phyloP scores from a whole-genome alignment of 2,329 filamentous ascomycete genomes.

The Colletotrichum scovillei region DNA sequence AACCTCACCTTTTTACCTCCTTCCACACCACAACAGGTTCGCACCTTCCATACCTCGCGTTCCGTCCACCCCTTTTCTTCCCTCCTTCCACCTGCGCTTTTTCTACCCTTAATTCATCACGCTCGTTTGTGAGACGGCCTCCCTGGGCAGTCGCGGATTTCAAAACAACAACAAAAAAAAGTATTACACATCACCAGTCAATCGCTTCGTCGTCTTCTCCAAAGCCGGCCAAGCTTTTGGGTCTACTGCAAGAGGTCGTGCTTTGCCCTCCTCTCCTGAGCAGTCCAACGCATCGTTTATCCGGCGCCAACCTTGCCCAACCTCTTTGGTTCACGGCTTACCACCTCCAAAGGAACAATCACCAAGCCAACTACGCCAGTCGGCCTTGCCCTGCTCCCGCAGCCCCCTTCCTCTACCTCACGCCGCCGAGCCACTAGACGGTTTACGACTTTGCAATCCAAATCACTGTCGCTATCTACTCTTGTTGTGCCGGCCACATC shows the following conservation, averaged over 20 bases:
- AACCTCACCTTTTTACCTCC: background rate
- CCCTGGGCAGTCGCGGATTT: constrained; percentile 21
- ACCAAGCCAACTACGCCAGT: constrained; percentile 20
- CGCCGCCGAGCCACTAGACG: constrained; percentile 2
- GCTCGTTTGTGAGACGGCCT: constrained; percentile 27
- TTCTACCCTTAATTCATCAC: constrained; percentile 28
- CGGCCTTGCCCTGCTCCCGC: background rate
- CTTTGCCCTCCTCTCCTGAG: background rate
- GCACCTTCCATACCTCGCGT: constrained; percentile 23
- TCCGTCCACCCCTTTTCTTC: constrained; percentile 35
- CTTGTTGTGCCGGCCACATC: constrained; percentile 33
- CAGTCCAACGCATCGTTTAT: background rate
- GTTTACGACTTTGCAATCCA: background rate
- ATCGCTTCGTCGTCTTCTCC: constrained; percentile 17
- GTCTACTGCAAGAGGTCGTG: background rate
- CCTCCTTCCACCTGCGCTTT: constrained; percentile 18
- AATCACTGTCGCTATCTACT: constrained; percentile 28
- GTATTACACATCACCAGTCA: background rate
- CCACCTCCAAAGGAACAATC: background rate
- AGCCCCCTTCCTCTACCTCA: background rate
- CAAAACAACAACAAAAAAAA: background rate
- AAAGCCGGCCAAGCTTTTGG: constrained; percentile 15
- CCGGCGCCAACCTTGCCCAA: constrained; percentile 10
- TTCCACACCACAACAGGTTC: constrained; percentile 17
- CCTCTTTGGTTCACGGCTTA: background rate